Evolutionary conservation across 805 yeast genomes (phyloP), one percentile per base, ranked within the genome.

Genomic region (Lipomyces sp.): DNA sequence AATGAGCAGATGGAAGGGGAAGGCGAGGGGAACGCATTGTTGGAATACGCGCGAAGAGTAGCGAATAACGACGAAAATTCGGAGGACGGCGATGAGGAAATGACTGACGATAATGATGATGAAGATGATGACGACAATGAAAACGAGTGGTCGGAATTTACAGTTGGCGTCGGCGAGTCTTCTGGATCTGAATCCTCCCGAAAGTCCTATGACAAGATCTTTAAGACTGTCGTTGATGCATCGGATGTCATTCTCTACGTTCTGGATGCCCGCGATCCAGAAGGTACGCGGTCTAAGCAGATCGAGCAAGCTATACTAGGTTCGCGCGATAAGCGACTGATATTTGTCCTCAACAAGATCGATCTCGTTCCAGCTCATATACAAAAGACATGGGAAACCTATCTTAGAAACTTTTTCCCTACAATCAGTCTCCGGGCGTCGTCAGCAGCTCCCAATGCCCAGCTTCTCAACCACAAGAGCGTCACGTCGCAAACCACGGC

Each of bases 191-290:
- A 80, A 60, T 70, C 76, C 35, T 78, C 82, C 29, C 74, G 82
- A 77, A 93, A 90, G 77, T 95, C 97, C 4, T 95, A 90, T 76
- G 98, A 94, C 77, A 94, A 93, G 80, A 87, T 94, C 66, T 94
- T 93, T 83, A 93, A 92, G 78, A 84, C 92, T 15, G 98, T 95
- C 48, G 93, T 95, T 30, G 98, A 92, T 67, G 89, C 92, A 30
- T 83, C 98, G 1, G 99, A 94, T 77, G 97, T 94, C 63, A 82
- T 94, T 24, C 82, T 93, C 64, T 94, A 95, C 75, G 97, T 94
- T n/a, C 81, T 94, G 75, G 99, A 94, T 79, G 97, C 99, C 0
- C 88, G 99, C 78, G 97, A 95, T 78, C 99, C 99, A 63, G 97
- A 91, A 78, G 88, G 92, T 24, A 94, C 98, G 2, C 86, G 99